Evolutionary conservation across 1,284 basidiomycete genomes (phyloP).

Genomic region (Leccinum subrobustum): DNA sequence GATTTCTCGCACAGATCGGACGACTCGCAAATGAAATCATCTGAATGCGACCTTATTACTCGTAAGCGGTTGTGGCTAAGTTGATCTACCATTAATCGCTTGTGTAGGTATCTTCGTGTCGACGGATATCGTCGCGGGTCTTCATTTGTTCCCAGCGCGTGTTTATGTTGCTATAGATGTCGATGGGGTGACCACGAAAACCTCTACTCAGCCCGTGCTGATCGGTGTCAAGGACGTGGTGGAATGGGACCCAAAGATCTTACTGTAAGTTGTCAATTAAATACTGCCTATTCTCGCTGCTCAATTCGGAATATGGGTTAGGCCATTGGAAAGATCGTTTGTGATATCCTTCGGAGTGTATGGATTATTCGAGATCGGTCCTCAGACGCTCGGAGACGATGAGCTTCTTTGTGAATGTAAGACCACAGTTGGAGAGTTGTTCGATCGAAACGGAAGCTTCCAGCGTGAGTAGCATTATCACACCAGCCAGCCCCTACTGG

Average conservation of each 20-base stretch:
- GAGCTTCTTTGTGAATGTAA: neutral
- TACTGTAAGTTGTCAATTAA: neutral
- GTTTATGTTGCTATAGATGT: neutral
- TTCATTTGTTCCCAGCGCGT: neutral
- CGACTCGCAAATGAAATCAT: neutral
- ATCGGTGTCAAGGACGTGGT: neutral
- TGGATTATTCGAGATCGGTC: neutral
- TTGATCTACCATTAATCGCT: neutral
- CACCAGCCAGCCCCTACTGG: neutral
- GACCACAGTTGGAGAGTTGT: constrained; percentile 1
- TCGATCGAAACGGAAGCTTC: neutral
- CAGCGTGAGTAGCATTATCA: constrained; percentile 1
- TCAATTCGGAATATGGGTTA: neutral
- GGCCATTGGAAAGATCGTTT: neutral
- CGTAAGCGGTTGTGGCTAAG: neutral
- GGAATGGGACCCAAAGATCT: neutral
- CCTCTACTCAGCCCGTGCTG: neutral
- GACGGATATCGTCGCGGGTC: neutral
- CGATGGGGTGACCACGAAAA: neutral
- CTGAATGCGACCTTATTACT: neutral
- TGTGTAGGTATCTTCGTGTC: neutral
- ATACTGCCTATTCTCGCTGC: neutral
- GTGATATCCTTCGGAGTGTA: neutral
- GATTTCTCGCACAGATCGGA: neutral
- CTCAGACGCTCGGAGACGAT: neutral